Base-by-base conservation (phyloP, 1,139 yeast genomes). In the Kurtzmaniella quercitrusa region DNA sequence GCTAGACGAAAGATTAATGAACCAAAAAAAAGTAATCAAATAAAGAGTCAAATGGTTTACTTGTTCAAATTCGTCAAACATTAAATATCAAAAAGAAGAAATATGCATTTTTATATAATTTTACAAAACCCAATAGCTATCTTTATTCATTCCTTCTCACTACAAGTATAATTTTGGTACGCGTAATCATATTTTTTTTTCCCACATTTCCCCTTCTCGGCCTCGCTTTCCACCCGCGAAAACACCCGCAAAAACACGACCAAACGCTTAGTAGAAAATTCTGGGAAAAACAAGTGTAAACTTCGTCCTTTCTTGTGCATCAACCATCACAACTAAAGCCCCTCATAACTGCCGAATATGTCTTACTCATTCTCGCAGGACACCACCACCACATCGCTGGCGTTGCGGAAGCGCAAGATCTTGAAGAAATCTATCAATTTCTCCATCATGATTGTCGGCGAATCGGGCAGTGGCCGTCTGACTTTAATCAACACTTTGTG, bases 401-500 rank as follows among this genome's bases (percentile, higher is more conserved):
- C 69, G 3, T 67, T 82, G 50, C 74, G 87, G 45, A 78, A 77
- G 57, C 71, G 79, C 41, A 80, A 79, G 60, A 77, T 80, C 42
- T 65, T 79, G 46, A 76, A 73, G 56, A 76, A 74, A 47, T 76
- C 81, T 22, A 72, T 77, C 50, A 65, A 68, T 46, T 78, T 80
- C 56, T 78, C 80, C 33, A 52, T 78, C 41, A 76, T 81, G 80
- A 67, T 80, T 38, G 75, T 78, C 46, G 87, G 86, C 18, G 79
- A 76, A 54, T 62, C 76, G 47, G 86, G 86, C 8, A 63, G 73
- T 15, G 88, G 88, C 2, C 74, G 84, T 52, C 72, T 83, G 6
- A 79, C 84, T 1, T 77, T 81, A 47, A 71, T 81, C 48, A 80
- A 81, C 56, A 77, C 84, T 11, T 68, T 85, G 45, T 91, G 98